phyloP scores from a whole-genome alignment of 345 rosid genomes.

The Salix caprea region DNA sequence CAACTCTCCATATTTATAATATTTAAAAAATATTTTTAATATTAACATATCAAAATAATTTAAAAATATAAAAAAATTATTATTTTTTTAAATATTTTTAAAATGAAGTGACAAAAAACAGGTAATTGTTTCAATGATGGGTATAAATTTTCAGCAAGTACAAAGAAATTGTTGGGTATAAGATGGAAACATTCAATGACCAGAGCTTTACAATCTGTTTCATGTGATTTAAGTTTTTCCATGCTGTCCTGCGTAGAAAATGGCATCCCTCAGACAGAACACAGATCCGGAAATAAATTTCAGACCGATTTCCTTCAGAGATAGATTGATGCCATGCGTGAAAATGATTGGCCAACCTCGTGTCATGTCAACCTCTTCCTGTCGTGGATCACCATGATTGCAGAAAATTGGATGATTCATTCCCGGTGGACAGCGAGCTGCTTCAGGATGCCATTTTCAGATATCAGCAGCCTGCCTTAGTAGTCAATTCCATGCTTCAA shows the following conservation, averaged over 20 bases:
- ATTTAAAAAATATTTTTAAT: too few relatives aligned
- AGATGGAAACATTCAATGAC: background rate
- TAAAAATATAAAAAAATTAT: too few relatives aligned
- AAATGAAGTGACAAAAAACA: too few relatives aligned
- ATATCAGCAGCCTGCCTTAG: background rate
- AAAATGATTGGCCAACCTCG: conserved; percentile 18
- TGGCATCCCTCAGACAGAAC: background rate
- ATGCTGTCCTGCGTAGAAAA: background rate
- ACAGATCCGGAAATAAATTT: conserved; percentile 15
- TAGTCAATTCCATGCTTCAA: background rate
- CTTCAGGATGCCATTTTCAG: background rate
- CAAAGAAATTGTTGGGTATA: background rate
- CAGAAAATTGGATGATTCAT: background rate
- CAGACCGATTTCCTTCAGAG: background rate
- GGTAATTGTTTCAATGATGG: too few relatives aligned
- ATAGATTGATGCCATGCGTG: conserved; percentile 8
- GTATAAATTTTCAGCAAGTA: background rate
- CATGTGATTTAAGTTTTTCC: background rate
- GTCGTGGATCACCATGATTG: background rate
- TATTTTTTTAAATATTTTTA: too few relatives aligned
- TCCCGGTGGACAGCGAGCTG: background rate
- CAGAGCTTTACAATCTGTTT: background rate
- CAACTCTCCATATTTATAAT: too few relatives aligned
- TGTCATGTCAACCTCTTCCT: conserved; percentile 23
- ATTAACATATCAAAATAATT: too few relatives aligned